phyloP scores from a whole-genome alignment of 108 stramenopile genomes.

The Aureococcus anophagefferens region DNA sequence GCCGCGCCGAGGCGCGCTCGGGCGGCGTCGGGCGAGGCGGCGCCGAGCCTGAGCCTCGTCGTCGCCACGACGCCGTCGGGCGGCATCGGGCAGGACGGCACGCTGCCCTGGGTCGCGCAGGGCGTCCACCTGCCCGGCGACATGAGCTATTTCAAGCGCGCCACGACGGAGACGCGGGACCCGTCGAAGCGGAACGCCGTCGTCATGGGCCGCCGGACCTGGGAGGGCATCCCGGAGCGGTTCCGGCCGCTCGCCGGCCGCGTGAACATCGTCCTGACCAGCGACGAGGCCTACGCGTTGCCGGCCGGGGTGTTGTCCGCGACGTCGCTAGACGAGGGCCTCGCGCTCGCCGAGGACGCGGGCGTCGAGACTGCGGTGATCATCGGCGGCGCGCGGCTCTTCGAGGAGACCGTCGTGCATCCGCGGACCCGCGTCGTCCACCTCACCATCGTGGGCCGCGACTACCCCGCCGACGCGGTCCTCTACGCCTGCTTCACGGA shows the following conservation, averaged over 20 bases:
- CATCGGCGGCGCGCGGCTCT: conserved; percentile 6
- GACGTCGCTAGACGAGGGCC: no score
- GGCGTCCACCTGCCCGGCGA: not conserved
- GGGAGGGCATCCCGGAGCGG: conserved; percentile 7
- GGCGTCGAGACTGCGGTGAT: not conserved
- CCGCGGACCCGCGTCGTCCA: not conserved
- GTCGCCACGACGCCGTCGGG: conserved; percentile 8
- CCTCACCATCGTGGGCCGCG: not conserved
- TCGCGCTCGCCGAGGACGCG: not conserved
- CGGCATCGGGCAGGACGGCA: not conserved
- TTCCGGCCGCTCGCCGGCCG: not conserved
- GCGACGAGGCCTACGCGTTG: not conserved
- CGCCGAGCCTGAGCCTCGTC: not conserved
- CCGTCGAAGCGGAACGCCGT: not conserved
- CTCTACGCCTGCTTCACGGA: not conserved
- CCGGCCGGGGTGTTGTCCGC: not conserved
- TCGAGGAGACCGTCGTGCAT: conserved; percentile 4
- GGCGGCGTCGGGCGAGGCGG: no score
- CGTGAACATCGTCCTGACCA: not conserved
- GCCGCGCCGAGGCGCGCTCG: no score
- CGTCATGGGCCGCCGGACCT: conserved; percentile 8
- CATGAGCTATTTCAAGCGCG: not conserved
- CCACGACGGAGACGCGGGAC: not conserved
- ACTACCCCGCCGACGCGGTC: conserved; percentile 1
- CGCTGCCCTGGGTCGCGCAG: not conserved